Evolutionary conservation across 768 basidiomycete genomes (phyloP).

Genomic region (Neoboletus subvelutipes): DNA sequence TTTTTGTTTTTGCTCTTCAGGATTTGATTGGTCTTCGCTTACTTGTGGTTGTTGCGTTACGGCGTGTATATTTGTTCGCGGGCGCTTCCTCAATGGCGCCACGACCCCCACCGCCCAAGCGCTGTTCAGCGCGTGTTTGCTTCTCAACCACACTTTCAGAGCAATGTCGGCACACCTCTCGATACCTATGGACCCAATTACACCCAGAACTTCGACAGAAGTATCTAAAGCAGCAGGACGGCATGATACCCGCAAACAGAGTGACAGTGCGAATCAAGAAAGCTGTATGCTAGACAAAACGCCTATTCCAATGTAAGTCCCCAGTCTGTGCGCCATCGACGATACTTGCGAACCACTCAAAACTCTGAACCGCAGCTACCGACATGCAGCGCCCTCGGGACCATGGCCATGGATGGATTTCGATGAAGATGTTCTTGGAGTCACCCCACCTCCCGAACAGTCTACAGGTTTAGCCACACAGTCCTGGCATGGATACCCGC

Average conservation of each 20-base stretch:
- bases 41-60: not conserved
- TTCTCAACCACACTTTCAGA: not conserved
- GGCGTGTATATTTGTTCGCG: constrained; percentile 6
- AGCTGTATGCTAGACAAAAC: constrained; percentile 10
- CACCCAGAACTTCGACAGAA: not conserved
- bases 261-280: not conserved
- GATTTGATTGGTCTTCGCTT: not conserved
- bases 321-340: not conserved
- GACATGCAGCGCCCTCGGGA: constrained; percentile 40
- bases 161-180: constrained; percentile 18
- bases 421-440: constrained; percentile 24
- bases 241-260: not conserved
- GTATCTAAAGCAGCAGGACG: not conserved
- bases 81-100: constrained; percentile 8
- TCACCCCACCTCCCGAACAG: not conserved
- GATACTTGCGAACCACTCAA: not conserved
- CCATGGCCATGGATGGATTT: constrained; percentile 46
- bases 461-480: not conserved
- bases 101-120: not conserved
- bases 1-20: not conserved
- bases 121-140: not conserved
- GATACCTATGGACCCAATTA: constrained; percentile 21
- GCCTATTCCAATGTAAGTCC: constrained; percentile 24
- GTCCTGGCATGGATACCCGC: constrained; percentile 31
- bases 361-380: constrained; percentile 23